These are phyloP conservation scores for Blastobotrys chiropterorum DNA, from an alignment of 805 yeast species.

Conservation along the genomic window DNA sequence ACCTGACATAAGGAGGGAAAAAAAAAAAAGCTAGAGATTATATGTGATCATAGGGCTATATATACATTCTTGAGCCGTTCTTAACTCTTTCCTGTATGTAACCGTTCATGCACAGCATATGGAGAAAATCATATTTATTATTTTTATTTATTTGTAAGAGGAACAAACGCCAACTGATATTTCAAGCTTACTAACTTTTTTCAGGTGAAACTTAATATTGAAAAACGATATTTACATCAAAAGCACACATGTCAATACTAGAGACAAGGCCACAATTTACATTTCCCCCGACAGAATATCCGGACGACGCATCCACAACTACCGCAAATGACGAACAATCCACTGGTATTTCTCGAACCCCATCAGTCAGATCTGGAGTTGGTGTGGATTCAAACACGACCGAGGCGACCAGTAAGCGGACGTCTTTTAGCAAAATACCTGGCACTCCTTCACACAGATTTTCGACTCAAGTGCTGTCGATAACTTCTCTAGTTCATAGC, in stretches of 20 bases:
- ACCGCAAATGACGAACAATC: background rate
- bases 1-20: background rate
- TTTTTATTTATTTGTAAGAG: background rate
- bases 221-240: background rate
- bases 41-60: background rate
- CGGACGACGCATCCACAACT: background rate
- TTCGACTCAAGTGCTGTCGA: constrained; percentile 6
- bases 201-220: too few relatives aligned
- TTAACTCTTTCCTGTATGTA: background rate
- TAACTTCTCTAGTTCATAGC: constrained; percentile 13
- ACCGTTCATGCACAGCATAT: background rate
- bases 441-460: background rate
- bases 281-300: background rate
- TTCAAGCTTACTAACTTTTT: background rate
- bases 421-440: background rate
- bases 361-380: background rate
- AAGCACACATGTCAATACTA: background rate
- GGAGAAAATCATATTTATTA: background rate
- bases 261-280: background rate
- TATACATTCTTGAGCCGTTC: too few relatives aligned
- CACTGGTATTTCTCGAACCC: background rate
- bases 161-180: background rate
- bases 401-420: background rate
- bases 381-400: background rate
- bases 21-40: background rate